Percentiles rank a stretch among this genome's conserved stretches.
These are phyloP conservation scores for Fusarium bactridioides DNA, from an alignment of 2,329 filamentous ascomycete species.

Conservation along the genomic window DNA sequence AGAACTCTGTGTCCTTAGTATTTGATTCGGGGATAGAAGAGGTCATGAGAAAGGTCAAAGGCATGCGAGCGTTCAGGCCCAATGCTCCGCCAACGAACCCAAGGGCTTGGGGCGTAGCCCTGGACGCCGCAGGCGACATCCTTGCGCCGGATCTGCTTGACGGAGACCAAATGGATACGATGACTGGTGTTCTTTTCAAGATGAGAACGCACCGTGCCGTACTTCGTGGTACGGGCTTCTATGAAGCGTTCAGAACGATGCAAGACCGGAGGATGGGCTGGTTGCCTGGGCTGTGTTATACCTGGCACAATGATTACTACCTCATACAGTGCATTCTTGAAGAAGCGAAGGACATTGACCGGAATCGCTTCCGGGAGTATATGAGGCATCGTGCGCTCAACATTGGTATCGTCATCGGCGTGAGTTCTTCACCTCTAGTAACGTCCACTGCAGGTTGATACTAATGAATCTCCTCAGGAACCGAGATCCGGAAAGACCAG, in stretches of 20 bases:
- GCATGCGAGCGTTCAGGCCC: neutral
- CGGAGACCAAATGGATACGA: no score
- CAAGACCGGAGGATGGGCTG: no score
- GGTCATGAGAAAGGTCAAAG: neutral
- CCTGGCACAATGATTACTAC: neutral
- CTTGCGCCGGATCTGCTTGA: no score
- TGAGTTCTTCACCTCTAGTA: neutral
- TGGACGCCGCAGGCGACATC: neutral
- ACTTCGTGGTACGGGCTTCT: neutral
- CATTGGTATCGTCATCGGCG: conserved; percentile 16
- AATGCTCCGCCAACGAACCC: neutral
- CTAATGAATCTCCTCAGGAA: neutral
- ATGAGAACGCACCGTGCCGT: neutral
- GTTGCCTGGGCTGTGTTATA: neutral
- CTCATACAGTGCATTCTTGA: conserved; percentile 5
- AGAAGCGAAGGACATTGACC: conserved; percentile 2
- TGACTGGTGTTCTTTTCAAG: no score
- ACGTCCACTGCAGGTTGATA: neutral
- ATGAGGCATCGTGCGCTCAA: neutral
- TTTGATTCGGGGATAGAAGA: neutral
- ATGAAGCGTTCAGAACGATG: no score
- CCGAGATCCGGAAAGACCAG: conserved; percentile 33
- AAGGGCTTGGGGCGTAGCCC: neutral
- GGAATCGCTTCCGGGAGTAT: conserved; percentile 13
- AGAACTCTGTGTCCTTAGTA: neutral